Base-by-base conservation (phyloP, 306 rosid species). In the Quercus parvula region DNA sequence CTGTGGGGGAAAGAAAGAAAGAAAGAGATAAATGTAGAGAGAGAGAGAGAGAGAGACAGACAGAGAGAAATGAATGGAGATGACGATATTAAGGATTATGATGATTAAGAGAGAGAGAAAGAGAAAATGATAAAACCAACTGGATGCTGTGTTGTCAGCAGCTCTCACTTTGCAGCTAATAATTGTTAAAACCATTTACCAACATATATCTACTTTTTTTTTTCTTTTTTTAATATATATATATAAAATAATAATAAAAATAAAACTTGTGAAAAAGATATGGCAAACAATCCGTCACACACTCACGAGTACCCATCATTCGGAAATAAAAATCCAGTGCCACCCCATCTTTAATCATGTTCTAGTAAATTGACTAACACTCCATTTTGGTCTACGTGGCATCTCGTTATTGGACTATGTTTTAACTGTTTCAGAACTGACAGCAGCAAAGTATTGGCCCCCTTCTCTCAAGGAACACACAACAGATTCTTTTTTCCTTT, bases 91-190 rank as follows among this genome's bases (percentile, higher is more conserved):
- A 77, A 61, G 75, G 76, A 80, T 74, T 79, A 61, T 82, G 75
- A 83, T 83, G 87, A 82, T 79, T 83, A 70, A 75, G 87, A 78
- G 78, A 79, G 78, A 78, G 44, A 54, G 38, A 58, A 56, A 66
- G 38, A 61, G 27, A 56, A 3, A 30, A 74, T 64, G 76, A 74
- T 58, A 81, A 68, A 78, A 64, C 57, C 57, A 31, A 69, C 55
- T 44, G 63, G 81, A 73, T 80, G 87, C 82, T 70, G 83, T 84
- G 81, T 77, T 83, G 89, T 77, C 87, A 83, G 85, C 85, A 75
- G 85, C 84, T 74, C 88, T 83, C 75, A 82, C 83, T 86, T 83
- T 83, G 87, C 77, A 55, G 86, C 85, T 77, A 80, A 86, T 83
- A 74, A 80, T 86, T 86, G 86, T 61, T 75, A 71, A 56, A 77